Base-by-base conservation (phyloP, 306 rosid species). In the Leucaena leucocephala region DNA sequence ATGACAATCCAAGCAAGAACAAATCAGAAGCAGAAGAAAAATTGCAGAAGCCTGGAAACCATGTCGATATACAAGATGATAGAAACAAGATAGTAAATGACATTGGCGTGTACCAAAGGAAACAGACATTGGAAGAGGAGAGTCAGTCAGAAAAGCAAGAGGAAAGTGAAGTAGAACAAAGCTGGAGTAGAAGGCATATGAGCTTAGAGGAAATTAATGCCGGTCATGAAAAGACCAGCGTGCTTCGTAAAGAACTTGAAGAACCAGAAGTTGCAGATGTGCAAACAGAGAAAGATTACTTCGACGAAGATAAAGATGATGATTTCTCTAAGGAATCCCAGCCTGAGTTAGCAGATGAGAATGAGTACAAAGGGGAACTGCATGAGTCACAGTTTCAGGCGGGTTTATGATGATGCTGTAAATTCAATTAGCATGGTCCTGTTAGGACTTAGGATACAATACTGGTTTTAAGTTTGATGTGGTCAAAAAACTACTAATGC, bases 311-410 rank as follows among this genome's bases (percentile, higher is more conserved):
- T 17, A 62, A 33, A 11, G 22, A 75, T 4, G 82, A 77, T 10
- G 76, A 74, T 16, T 59, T 78, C 79, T 6, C 48, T 8, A 78
- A 75, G 39, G 84, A 86, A 35, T 54, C 86, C 12, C 85, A 68
- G 5, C 61, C 80, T 3, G 72, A 63, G n/a, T 77, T 46, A 68
- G 84, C 80, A 72, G 88, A 77, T 58, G 88, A 88, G 36, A 33
- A 61, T 0, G 80, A 72, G 72, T 81, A 84, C 59, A 81, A 91
- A 61, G 89, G 87, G 77, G 91, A 91, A 62, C 66, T 78, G 34
- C 87, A 87, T 7, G 89, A 86, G 74, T 78, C 87, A 5, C 87
- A 88, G 70, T 88, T 86, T 61, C 86, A 65, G 64, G 21, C 58
- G 48, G 82, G 59, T 70, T 49, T 78, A 69, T 71, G 72, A 83